A percentile compares a stretch with the other conserved stretches of the same genome.
phyloP scores from a whole-genome alignment of 805 yeast genomes.

The Myxozyma sirexii region DNA sequence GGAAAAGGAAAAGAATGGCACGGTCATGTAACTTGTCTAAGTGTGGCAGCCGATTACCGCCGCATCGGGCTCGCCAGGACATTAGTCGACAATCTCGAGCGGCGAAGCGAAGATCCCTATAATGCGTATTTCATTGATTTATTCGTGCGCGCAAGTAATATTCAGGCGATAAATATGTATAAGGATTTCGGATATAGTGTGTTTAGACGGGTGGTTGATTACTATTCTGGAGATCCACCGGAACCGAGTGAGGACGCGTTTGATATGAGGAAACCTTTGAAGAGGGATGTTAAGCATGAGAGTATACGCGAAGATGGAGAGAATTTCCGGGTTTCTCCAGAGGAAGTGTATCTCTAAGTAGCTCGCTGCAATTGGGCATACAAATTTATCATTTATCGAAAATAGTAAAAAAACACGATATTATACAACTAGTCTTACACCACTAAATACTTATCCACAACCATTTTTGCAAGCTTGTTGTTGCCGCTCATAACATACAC shows the following conservation, averaged over 20 bases:
- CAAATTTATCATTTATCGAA: not conserved
- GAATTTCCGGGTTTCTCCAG: constrained; percentile 33
- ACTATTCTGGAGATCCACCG: constrained; percentile 57
- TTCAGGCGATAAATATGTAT: constrained; percentile 76
- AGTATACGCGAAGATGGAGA: constrained; percentile 40
- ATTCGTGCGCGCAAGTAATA: constrained; percentile 86
- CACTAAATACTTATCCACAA: constrained; percentile 65
- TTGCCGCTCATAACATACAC: constrained; percentile 81
- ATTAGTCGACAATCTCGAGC: constrained; percentile 72
- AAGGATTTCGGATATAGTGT: constrained; percentile 85
- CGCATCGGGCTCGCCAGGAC: constrained; percentile 83
- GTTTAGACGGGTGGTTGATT: constrained; percentile 84
- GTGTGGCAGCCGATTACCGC: constrained; percentile 79
- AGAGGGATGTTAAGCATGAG: constrained; percentile 40
- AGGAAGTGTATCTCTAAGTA: constrained; percentile 28
- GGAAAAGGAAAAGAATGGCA: constrained; percentile 89
- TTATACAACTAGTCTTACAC: not conserved
- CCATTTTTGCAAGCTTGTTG: constrained; percentile 57
- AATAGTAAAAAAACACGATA: not conserved
- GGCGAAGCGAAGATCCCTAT: constrained; percentile 69
- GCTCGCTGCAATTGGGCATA: not conserved
- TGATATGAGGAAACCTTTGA: constrained; percentile 49
- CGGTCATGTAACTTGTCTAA: constrained; percentile 94
- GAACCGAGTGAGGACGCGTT: constrained; percentile 77
- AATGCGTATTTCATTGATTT: constrained; percentile 84